Conservation (phyloP, 2,329 filamentous ascomycete genomes). For the Pyricularia pennisetigena region DNA sequence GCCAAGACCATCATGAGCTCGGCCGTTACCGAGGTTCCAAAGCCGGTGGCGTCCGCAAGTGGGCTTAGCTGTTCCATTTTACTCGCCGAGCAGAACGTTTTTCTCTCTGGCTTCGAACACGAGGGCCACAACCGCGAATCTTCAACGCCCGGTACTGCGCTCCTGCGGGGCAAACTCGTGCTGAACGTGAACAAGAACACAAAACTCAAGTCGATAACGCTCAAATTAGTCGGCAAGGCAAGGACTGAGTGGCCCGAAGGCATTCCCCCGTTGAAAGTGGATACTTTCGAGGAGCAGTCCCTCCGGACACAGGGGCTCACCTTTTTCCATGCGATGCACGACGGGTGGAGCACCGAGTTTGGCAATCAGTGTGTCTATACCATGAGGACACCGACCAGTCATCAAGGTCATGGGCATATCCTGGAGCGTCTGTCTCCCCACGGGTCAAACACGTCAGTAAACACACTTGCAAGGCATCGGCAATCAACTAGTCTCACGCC, state of each 20-base stretch:
- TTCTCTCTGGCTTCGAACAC: slow-evolving; percentile 70
- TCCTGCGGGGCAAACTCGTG: slow-evolving; percentile 76
- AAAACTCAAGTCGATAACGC: slow-evolving; percentile 84
- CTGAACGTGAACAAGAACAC: slow-evolving; percentile 78
- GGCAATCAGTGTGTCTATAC: slow-evolving; percentile 53
- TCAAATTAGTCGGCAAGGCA: slow-evolving; percentile 78
- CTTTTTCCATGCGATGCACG: slow-evolving; percentile 76
- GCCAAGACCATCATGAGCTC: slow-evolving; percentile 41
- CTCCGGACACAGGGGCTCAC: slow-evolving; percentile 82
- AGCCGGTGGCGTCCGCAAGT: slow-evolving; percentile 70
- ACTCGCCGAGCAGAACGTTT: slow-evolving; percentile 71
- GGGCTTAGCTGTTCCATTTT: slow-evolving; percentile 65
- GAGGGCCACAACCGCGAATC: slow-evolving; percentile 45
- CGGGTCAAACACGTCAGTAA: slow-evolving; percentile 20
- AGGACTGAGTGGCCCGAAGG: slow-evolving; percentile 95
- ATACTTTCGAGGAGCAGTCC: slow-evolving; percentile 74
- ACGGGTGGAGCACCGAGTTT: slow-evolving; percentile 49
- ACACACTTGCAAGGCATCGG: slow-evolving; percentile 17
- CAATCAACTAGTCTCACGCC: slow-evolving; percentile 24
- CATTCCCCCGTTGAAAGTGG: slow-evolving; percentile 77
- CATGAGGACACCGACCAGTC: slow-evolving; percentile 26
- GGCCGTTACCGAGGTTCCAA: slow-evolving; percentile 41
- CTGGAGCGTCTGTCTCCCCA: slow-evolving; percentile 4
- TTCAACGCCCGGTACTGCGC: slow-evolving; percentile 58
- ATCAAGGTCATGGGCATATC: slow-evolving; percentile 13